phyloP scores from a whole-genome alignment of 345 rosid species.

The Angophora floribunda region DNA sequence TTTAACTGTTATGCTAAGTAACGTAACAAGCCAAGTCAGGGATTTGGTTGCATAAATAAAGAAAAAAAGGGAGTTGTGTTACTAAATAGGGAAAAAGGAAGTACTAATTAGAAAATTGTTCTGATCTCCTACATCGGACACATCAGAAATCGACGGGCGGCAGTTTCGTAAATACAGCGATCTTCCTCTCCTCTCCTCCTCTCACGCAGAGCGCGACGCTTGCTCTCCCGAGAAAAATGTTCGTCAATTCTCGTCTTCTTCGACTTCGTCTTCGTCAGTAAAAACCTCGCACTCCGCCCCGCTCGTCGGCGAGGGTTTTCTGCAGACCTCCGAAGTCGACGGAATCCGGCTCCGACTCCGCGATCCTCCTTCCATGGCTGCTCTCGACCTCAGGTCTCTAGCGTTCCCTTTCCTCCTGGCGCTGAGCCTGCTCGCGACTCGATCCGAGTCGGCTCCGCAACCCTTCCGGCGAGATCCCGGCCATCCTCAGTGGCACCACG shows the following conservation, averaged over 20 bases:
- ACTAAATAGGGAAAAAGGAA: not conserved
- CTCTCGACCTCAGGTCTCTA: not conserved
- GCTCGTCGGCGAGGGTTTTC: not conserved
- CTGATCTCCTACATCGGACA: not conserved
- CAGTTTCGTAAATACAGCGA: not conserved
- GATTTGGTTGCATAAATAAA: not conserved
- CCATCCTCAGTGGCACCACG: constrained; percentile 97
- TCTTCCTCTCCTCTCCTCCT: not conserved
- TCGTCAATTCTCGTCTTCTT: not conserved
- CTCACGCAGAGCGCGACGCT: not conserved
- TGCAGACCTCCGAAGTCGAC: not conserved
- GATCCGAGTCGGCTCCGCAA: constrained; percentile 47
- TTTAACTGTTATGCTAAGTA: too few species aligned
- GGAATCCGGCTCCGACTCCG: not conserved
- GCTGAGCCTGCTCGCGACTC: constrained; percentile 27
- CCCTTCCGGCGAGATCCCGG: constrained; percentile 92
- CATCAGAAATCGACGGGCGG: not conserved
- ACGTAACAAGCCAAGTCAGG: not conserved
- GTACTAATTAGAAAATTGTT: not conserved
- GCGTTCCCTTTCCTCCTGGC: constrained; percentile 5
- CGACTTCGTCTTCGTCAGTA: not conserved
- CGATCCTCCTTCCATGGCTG: not conserved
- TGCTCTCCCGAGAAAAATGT: not conserved
- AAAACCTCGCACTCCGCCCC: not conserved
- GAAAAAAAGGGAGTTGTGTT: not conserved